Percentiles rank a stretch among this genome's conserved stretches.
Evolutionary conservation across 768 basidiomycete genomes (phyloP).

Genomic region (Phylloporus arenicola): DNA sequence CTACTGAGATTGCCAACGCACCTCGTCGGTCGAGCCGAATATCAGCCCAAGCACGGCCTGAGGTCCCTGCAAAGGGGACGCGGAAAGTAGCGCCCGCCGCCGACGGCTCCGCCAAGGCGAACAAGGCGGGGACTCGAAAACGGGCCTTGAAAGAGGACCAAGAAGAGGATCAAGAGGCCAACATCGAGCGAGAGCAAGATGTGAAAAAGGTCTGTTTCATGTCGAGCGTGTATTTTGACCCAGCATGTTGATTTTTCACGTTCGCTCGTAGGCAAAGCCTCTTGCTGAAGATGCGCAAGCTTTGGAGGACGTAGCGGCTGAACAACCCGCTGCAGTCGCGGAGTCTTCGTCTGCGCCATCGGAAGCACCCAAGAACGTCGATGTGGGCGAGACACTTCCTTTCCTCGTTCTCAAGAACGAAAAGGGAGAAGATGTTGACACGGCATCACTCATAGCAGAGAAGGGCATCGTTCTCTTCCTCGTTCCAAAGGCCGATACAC

Average conservation of each 20-base stretch:
- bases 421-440: slow-evolving; percentile 71
- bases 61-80: slow-evolving; percentile 11
- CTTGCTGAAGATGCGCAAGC: slow-evolving; percentile 5
- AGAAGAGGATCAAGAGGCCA: slow-evolving; percentile 14
- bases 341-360: slow-evolving; percentile 3
- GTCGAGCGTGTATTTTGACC: neutral
- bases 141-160: slow-evolving; percentile 24
- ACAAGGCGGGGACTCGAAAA: slow-evolving; percentile 35
- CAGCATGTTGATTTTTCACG: too few species aligned
- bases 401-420: slow-evolving; percentile 77
- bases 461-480: slow-evolving; percentile 78
- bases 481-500: slow-evolving; percentile 81
- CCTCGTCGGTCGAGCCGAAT: slow-evolving; percentile 56
- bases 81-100: slow-evolving; percentile 16
- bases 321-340: slow-evolving; percentile 1
- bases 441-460: slow-evolving; percentile 57
- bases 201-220: slow-evolving; percentile 21
- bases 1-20: slow-evolving; percentile 18
- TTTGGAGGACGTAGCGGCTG: neutral
- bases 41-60: slow-evolving; percentile 42
- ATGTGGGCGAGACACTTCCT: slow-evolving; percentile 74
- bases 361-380: slow-evolving; percentile 33
- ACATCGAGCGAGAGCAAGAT: slow-evolving; percentile 18
- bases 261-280: slow-evolving; percentile 22
- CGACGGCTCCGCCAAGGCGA: slow-evolving; percentile 20